These are phyloP conservation scores for Austroboletus niveus DNA, from an alignment of 1,284 basidiomycete genomes.

Conservation along the genomic window DNA sequence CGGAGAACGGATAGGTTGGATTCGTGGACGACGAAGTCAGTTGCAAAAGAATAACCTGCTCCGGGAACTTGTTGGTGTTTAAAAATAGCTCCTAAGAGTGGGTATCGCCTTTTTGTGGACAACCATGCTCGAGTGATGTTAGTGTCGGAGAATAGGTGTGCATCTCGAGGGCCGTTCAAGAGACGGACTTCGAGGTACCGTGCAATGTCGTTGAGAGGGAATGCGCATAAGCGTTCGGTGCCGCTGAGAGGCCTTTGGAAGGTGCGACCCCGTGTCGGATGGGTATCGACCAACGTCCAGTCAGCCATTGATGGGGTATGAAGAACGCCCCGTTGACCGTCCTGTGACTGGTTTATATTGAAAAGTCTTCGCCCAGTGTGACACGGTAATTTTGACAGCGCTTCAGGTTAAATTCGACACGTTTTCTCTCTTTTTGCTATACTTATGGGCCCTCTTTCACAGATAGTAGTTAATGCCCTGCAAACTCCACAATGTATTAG, in stretches of 20 bases:
- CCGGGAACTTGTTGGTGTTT: neutral
- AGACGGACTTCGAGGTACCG: slow-evolving; percentile 11
- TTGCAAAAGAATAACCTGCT: neutral
- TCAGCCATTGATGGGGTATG: slow-evolving; percentile 6
- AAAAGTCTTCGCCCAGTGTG: too few species aligned
- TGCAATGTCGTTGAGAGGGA: slow-evolving; percentile 1
- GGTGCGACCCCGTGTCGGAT: slow-evolving; percentile 1
- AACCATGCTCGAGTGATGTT: too few species aligned
- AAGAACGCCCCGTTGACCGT: too few species aligned
- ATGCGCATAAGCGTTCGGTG: neutral
- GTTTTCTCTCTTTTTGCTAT: too few species aligned
- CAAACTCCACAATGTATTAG: too few species aligned
- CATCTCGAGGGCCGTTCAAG: slow-evolving; percentile 1
- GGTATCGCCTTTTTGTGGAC: slow-evolving; percentile 11
- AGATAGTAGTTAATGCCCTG: too few species aligned
- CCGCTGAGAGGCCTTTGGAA: slow-evolving; percentile 17
- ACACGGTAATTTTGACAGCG: too few species aligned
- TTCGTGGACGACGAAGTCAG: slow-evolving; percentile 21
- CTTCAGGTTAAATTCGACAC: too few species aligned
- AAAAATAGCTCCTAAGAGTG: slow-evolving; percentile 18
- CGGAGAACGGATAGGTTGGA: slow-evolving; percentile 9
- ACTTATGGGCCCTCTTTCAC: too few species aligned
- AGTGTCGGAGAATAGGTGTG: too few species aligned
- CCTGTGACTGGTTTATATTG: too few species aligned
- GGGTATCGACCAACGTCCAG: slow-evolving; percentile 6